Percentiles rank a stretch among this genome's conserved stretches.
Conservation (phyloP, 257 asterid genomes). For the Knoxia roxburghii region DNA sequence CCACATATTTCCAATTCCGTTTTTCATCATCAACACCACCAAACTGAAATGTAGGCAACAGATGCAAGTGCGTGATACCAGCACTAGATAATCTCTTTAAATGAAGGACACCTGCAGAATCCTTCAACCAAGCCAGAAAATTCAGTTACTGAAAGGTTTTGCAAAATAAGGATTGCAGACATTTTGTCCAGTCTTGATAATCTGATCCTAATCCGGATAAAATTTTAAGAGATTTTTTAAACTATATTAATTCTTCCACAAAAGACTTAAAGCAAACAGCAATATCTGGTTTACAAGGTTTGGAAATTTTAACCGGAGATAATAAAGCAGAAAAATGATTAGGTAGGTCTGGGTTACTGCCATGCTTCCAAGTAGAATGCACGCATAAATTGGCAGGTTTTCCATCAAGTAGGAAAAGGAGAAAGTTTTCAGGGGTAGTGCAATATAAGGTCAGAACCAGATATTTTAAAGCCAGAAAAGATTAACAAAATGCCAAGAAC, state of each 20-base stretch:
- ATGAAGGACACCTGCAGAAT: constrained; percentile 81
- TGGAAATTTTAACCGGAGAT: background rate
- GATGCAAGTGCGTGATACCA: constrained; percentile 83
- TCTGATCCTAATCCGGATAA: background rate
- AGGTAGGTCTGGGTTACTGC: background rate
- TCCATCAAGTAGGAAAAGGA: background rate
- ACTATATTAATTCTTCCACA: background rate
- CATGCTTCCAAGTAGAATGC: background rate
- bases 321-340: background rate
- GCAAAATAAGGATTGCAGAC: background rate
- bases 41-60: constrained; percentile 88
- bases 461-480: background rate
- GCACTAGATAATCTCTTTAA: constrained; percentile 70
- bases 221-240: background rate
- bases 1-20: constrained; percentile 70
- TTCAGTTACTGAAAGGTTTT: background rate
- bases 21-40: constrained; percentile 82
- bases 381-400: background rate
- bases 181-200: background rate
- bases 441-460: background rate
- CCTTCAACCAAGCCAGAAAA: constrained; percentile 40
- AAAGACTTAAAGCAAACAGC: background rate
- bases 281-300: background rate
- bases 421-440: background rate
- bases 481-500: background rate